Evolutionary conservation across 495 filamentous ascomycete species (phyloP).

Genomic region (Talaromyces liani): DNA sequence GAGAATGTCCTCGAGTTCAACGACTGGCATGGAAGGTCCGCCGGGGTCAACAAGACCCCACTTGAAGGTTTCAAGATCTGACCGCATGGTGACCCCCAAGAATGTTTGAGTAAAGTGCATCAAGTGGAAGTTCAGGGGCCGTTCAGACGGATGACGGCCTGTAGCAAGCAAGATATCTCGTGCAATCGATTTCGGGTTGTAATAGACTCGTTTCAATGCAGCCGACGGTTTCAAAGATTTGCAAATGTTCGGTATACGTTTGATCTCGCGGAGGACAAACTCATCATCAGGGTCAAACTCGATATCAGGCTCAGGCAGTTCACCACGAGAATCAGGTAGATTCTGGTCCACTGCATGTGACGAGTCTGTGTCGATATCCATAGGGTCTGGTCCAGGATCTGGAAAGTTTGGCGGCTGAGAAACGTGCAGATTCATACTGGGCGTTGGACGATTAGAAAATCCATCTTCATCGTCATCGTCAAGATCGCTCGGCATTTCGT

Average conservation of each 20-base stretch:
- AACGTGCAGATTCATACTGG: background rate
- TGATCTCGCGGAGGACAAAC: constrained; percentile 15
- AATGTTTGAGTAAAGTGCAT: constrained; percentile 35
- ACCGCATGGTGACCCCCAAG: constrained; percentile 26
- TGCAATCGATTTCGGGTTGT: constrained; percentile 58
- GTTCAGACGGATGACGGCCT: constrained; percentile 51
- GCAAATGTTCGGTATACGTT: constrained; percentile 23
- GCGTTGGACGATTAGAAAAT: background rate
- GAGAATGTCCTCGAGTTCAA: constrained; percentile 11
- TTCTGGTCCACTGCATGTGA: background rate
- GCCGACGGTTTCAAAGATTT: constrained; percentile 37
- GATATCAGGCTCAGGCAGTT: constrained; percentile 9
- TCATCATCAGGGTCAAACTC: constrained; percentile 16
- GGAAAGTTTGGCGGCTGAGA: background rate
- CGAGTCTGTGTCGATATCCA: constrained; percentile 4
- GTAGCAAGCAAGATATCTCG: constrained; percentile 55
- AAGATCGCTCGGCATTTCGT: constrained; percentile 6
- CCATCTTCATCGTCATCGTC: constrained; percentile 22
- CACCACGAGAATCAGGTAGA: background rate
- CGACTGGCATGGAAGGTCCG: constrained; percentile 12
- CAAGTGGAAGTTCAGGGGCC: constrained; percentile 53
- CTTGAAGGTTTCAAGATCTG: constrained; percentile 54
- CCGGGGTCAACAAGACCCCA: constrained; percentile 64
- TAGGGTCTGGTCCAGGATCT: background rate
- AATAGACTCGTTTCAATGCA: constrained; percentile 36